Conservation (phyloP, 768 basidiomycete species). For the Auriscalpium vulgare region DNA sequence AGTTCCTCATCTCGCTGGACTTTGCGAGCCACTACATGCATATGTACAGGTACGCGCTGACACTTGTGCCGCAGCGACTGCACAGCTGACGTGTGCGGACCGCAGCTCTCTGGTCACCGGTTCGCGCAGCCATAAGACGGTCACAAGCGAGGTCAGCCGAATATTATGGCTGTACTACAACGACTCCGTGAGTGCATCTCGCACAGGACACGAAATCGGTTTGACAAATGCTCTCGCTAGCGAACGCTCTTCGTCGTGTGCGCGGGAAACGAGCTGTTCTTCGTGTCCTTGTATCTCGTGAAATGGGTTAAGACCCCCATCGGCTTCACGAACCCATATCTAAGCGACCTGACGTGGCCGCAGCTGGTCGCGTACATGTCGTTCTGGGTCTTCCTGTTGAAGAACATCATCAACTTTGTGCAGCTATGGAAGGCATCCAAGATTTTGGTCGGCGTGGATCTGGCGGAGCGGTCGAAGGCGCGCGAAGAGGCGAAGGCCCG, state of each 20-base stretch:
- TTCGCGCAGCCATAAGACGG: slow-evolving; percentile 85
- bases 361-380: slow-evolving; percentile 57
- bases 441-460: slow-evolving; percentile 87
- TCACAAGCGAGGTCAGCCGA: slow-evolving; percentile 86
- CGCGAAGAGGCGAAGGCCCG: slow-evolving; percentile 30
- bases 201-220: background rate
- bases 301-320: slow-evolving; percentile 75
- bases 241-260: slow-evolving; percentile 86
- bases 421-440: slow-evolving; percentile 98
- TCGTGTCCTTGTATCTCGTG: slow-evolving; percentile 89
- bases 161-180: slow-evolving; percentile 94
- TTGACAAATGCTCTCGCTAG: slow-evolving; percentile 30
- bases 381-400: slow-evolving; percentile 62
- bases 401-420: slow-evolving; percentile 92
- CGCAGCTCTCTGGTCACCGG: slow-evolving; percentile 89
- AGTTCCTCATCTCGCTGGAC: slow-evolving; percentile 93
- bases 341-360: slow-evolving; percentile 60
- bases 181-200: slow-evolving; percentile 57
- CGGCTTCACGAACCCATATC: slow-evolving; percentile 19
- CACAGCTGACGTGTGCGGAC: slow-evolving; percentile 5
- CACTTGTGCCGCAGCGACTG: background rate
- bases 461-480: slow-evolving; percentile 73
- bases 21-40: slow-evolving; percentile 99
- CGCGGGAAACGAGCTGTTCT: slow-evolving; percentile 93
- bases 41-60: slow-evolving; percentile 83